These are phyloP conservation scores for Ambispora gerdemannii DNA, from an alignment of 192 early-diverging fungal genomes.

Conservation along the genomic window DNA sequence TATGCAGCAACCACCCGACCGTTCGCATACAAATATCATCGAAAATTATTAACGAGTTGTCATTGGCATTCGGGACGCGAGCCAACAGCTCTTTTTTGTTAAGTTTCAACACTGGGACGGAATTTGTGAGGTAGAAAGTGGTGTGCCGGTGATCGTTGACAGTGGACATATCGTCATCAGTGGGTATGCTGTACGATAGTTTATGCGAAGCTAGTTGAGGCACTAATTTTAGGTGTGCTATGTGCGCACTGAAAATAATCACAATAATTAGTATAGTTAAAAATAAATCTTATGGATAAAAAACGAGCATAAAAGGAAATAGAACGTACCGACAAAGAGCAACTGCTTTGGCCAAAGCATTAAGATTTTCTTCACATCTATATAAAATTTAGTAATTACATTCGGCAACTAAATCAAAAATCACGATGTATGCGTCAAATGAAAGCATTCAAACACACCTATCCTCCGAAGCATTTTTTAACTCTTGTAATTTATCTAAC, in stretches of 20 bases:
- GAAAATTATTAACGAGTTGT: background rate
- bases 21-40: background rate
- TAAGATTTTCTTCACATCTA: background rate
- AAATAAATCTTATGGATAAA: no score
- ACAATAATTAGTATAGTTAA: no score
- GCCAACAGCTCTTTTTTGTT: background rate
- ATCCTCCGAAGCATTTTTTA: background rate
- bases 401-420: background rate
- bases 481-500: background rate
- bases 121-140: background rate
- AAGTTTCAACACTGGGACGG: background rate
- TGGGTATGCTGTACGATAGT: background rate
- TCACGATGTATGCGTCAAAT: no score
- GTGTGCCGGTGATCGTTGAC: background rate
- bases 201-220: background rate
- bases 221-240: background rate
- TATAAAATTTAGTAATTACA: background rate
- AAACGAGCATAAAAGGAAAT: no score
- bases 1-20: background rate
- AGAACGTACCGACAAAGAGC: background rate
- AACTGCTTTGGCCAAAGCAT: background rate
- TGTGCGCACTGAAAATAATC: background rate
- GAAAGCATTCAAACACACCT: no score
- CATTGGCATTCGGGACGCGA: background rate
- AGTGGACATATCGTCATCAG: background rate